Evolutionary conservation across 1,284 basidiomycete genomes (phyloP).

Genomic region (Puccinia triticina): DNA sequence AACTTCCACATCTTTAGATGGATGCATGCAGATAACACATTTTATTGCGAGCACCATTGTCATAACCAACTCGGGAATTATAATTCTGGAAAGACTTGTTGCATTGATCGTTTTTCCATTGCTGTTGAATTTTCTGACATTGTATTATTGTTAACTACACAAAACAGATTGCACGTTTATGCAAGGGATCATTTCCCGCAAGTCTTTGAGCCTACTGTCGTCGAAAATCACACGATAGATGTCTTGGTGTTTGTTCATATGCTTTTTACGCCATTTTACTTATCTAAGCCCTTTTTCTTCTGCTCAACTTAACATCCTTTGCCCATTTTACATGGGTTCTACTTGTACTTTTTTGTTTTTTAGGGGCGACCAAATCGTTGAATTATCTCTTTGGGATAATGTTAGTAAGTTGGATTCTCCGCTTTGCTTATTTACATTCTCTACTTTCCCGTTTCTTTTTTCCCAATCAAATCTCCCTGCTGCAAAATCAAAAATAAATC

Average conservation of each 20-base stretch:
- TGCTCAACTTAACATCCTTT: neutral
- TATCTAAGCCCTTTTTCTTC: slow-evolving; percentile 59
- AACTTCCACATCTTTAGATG: neutral
- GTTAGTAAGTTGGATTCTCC: slow-evolving; percentile 69
- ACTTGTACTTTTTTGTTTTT: neutral
- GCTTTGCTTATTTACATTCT: slow-evolving; percentile 14
- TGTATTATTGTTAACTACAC: neutral
- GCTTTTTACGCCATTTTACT: too few relatives aligned
- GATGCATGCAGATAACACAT: too few relatives aligned
- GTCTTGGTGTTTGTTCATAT: slow-evolving; percentile 29
- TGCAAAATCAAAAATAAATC: slow-evolving; percentile 38
- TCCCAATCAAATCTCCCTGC: slow-evolving; percentile 2
- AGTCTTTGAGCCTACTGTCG: slow-evolving; percentile 59
- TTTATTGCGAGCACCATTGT: too few relatives aligned
- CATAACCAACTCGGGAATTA: neutral
- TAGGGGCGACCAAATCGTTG: slow-evolving; percentile 75
- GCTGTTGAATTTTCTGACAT: neutral
- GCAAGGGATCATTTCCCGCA: slow-evolving; percentile 35
- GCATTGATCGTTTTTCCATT: neutral
- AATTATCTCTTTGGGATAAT: slow-evolving; percentile 94
- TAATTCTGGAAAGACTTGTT: neutral
- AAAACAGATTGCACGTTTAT: slow-evolving; percentile 18
- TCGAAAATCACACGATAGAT: slow-evolving; percentile 58
- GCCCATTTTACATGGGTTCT: neutral
- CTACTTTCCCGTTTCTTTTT: slow-evolving; percentile 38